Conservation (phyloP, 768 basidiomycete species). For the Paxillus rubicundulus region DNA sequence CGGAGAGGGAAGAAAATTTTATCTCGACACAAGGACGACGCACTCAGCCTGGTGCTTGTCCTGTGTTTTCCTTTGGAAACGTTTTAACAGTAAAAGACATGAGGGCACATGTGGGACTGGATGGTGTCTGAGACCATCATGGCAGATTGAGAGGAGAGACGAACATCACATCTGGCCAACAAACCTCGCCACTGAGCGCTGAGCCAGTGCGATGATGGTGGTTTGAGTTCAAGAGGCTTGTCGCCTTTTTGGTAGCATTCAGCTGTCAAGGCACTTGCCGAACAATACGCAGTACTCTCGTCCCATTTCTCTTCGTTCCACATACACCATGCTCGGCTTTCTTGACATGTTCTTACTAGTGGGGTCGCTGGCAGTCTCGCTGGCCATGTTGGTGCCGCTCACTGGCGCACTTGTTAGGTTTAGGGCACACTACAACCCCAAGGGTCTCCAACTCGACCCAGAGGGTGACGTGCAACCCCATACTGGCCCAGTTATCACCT, state of each 20-base stretch:
- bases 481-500: conserved; percentile 73
- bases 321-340: conserved; percentile 34
- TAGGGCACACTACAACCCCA: conserved; percentile 84
- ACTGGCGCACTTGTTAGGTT: conserved; percentile 67
- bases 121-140: neutral
- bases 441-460: conserved; percentile 74
- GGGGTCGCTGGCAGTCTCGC: conserved; percentile 47
- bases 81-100: neutral
- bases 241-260: conserved; percentile 20
- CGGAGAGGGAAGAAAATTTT: no score
- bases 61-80: neutral
- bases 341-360: conserved; percentile 41
- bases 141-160: neutral
- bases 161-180: neutral
- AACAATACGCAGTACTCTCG: conserved; percentile 9
- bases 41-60: no score
- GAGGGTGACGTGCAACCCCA: conserved; percentile 76
- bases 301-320: neutral
- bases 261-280: conserved; percentile 29
- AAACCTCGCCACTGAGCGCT: neutral
- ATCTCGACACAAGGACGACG: no score
- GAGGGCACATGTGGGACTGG: neutral
- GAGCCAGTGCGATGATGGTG: conserved; percentile 27
- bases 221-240: conserved; percentile 31
- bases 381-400: conserved; percentile 60